Conservation (phyloP, 148 eudicot species). For the Rhododendron williamsianum region DNA sequence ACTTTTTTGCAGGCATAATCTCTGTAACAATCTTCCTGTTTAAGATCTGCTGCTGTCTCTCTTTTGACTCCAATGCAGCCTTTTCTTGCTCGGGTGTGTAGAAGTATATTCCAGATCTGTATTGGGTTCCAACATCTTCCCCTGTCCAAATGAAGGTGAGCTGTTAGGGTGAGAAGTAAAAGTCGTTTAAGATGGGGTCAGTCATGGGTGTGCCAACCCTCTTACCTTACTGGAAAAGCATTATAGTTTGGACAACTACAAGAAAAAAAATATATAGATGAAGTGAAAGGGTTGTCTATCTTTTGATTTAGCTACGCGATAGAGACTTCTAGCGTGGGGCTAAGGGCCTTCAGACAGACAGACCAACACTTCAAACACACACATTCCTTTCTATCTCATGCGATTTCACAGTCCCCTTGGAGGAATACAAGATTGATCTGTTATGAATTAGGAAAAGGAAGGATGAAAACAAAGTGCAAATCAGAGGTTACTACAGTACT, state of each 20-base stretch:
- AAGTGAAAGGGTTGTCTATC: background rate
- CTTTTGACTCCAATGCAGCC: constrained; percentile 61
- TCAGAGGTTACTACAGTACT: background rate
- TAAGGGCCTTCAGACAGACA: background rate
- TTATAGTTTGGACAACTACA: background rate
- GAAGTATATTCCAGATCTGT: constrained; percentile 82
- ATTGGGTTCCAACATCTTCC: constrained; percentile 80
- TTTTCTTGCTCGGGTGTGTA: constrained; percentile 84
- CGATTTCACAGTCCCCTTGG: background rate
- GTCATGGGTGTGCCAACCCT: background rate
- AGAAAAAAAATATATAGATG: background rate
- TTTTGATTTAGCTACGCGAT: background rate
- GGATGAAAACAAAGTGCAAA: background rate
- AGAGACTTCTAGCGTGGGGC: background rate
- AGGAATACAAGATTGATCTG: background rate
- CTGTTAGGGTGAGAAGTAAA: background rate
- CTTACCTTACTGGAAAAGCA: background rate
- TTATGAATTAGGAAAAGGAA: background rate
- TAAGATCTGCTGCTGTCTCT: constrained; percentile 49
- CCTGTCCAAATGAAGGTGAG: constrained; percentile 30
- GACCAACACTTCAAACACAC: background rate
- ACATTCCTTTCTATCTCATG: background rate
- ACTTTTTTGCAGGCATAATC: constrained; percentile 77
- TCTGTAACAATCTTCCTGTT: constrained; percentile 70
- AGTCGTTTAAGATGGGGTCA: background rate